Evolutionary conservation across 257 asterid genomes (phyloP), one percentile per base, ranked within the genome.

Genomic region (Solanum etuberosum): DNA sequence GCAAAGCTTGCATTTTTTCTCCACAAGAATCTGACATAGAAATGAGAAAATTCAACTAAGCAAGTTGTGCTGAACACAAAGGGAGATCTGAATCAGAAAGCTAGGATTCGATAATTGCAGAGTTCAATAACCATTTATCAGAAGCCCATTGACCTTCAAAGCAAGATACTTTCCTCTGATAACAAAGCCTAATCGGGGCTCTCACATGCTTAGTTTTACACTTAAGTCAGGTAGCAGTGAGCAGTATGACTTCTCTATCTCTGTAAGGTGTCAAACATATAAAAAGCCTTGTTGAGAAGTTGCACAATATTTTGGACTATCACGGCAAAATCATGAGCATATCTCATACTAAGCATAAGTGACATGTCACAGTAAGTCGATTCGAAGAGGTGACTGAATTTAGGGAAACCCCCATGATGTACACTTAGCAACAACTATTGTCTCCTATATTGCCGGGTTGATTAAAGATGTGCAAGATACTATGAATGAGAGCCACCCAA

Each of bases 1-100:
- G 99, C 99, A 87, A 96, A 96, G 91, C 94, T 95, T 37, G 95
- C 95, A 88, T 96, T 96, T 91, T 92, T 91, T 92, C 99, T 94
- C 99, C 99, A 95, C 90, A 96, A 90, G 89, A 95, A 95, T 90
- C 99, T 96, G 92, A 67, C 84, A 77, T 4, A 25, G 63, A 27
- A 77, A 77, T 77, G n/a, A 77, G 35, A 42, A 25, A 77, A 25
- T 25, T 77, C 25, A 42, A 25, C 61, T 77, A 77, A 76, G 84
- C 61, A 25, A 42, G 84, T 25, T 77, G 61, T 3, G 63, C 63
- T 15, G 1, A 42, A 77, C 84, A 42, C 35, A 77, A 9, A 42
- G 31, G n/a, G 37, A 77, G 31, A 77, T 77, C 37, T 42, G 84
- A 25, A 77, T 77, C 83, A 77, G 37, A 42, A 77, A 77, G 38